Evolutionary conservation across 1,284 basidiomycete genomes (phyloP).

Genomic region (Puccinia polysora): DNA sequence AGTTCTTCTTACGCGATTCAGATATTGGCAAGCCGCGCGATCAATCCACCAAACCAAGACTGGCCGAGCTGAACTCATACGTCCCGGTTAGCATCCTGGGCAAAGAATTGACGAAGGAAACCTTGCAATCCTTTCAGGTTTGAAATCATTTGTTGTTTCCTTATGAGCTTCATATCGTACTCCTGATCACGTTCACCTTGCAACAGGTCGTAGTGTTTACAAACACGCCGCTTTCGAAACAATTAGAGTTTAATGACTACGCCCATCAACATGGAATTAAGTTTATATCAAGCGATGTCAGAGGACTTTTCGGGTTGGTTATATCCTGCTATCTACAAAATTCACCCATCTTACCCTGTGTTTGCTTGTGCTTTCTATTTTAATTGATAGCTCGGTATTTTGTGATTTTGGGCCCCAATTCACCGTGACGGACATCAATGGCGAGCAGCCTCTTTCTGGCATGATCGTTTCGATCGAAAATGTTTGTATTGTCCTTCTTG

Average conservation of each 20-base stretch:
- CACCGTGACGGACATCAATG: conserved; percentile 88
- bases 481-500: conserved; percentile 51
- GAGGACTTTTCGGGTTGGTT: conserved; percentile 81
- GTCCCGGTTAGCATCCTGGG: conserved; percentile 65
- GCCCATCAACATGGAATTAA: conserved; percentile 80
- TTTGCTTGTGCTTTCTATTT: conserved; percentile 43
- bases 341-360: neutral
- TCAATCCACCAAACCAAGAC: conserved; percentile 75
- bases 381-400: conserved; percentile 69
- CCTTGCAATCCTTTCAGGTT: conserved; percentile 36
- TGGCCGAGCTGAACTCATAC: conserved; percentile 93
- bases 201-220: conserved; percentile 80
- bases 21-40: conserved; percentile 87
- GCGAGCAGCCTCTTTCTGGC: conserved; percentile 84
- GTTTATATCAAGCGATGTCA: conserved; percentile 87
- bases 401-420: conserved; percentile 95
- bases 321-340: neutral
- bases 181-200: conserved; percentile 20
- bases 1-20: conserved; percentile 89
- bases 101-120: conserved; percentile 16
- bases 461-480: conserved; percentile 91
- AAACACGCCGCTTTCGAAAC: conserved; percentile 70
- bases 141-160: neutral
- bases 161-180: neutral
- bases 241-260: conserved; percentile 92